Percentiles rank a stretch among this genome's conserved stretches.
Conservation (phyloP, 805 yeast species). For the Starmera pachycereana region DNA sequence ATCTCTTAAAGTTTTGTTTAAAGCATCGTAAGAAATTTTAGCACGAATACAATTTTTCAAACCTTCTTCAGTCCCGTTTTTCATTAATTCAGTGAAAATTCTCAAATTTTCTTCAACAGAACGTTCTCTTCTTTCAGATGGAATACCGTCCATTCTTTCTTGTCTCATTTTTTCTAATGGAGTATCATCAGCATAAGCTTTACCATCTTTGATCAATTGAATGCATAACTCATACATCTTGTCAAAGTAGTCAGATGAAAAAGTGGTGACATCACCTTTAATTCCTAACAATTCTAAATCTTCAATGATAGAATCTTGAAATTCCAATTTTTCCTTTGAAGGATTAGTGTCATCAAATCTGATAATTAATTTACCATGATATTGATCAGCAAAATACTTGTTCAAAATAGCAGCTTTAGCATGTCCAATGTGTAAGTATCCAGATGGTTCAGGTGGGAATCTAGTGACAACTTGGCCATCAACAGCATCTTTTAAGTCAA, state of each 20-base stretch:
- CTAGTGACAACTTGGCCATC: constrained; percentile 96
- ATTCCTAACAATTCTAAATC: constrained; percentile 87
- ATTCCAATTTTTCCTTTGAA: constrained; percentile 89
- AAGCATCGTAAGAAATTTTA: constrained; percentile 83
- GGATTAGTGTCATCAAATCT: constrained; percentile 99
- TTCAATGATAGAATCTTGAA: constrained; percentile 87
- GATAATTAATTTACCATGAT: constrained; percentile 92
- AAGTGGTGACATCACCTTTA: constrained; percentile 81
- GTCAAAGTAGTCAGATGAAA: constrained; percentile 90
- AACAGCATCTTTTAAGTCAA: constrained; percentile 83
- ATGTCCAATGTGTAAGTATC: constrained; percentile 94
- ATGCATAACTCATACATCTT: constrained; percentile 82
- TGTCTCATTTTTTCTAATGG: constrained; percentile 93
- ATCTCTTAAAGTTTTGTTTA: constrained; percentile 93
- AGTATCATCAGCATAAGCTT: constrained; percentile 97
- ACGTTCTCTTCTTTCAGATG: constrained; percentile 87
- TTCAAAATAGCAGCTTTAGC: constrained; percentile 97
- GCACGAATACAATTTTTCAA: constrained; percentile 92
- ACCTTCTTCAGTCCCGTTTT: constrained; percentile 88
- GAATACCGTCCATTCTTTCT: constrained; percentile 96
- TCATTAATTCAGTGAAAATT: constrained; percentile 86
- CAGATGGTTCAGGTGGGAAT: constrained; percentile 98
- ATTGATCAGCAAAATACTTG: constrained; percentile 91
- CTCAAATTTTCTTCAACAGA: constrained; percentile 83
- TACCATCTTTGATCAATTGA: constrained; percentile 85